Base-by-base conservation (phyloP, 352 stramenopile genomes). In the Pythium sp. region DNA sequence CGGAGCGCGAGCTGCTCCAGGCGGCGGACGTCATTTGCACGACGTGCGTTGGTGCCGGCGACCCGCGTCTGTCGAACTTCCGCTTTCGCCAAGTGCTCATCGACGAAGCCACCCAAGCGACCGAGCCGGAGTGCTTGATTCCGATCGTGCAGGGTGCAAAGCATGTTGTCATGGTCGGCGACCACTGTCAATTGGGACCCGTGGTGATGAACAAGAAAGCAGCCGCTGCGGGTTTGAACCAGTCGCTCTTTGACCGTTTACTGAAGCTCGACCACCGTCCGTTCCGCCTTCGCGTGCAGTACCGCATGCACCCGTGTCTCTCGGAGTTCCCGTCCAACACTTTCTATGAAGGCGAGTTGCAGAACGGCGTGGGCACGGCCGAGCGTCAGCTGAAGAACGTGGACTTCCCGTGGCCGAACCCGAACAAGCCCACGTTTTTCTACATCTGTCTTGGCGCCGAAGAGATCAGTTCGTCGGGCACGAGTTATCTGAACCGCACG, bases 121-220 rank as follows among this genome's bases (percentile, higher is more conserved):
- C 98, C 24, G 98, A 99, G 76, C 96, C 98, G 2, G 98, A 99
- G 75, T 98, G 90, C 65, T 77, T 99, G 62, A 99, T 99, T 76
- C 98, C 98, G 0, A 98, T 99, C 78, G 97, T 99, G 5, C 92
- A 98, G 74, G 98, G 98, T 62, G 96, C 94, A 18, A 99, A 99
- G 74, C 98, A 99, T 73, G 93, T 99, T 24, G 95, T 99, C 4
- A 95, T 99, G 77, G 98, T 99, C 18, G 98, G 98, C 30, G 98
- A 99, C 77, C 98, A 99, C 77, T 97, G 95, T 68, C 98, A 99
- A 69, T 76, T 99, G 8, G 94, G 91, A 15, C 97, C 98, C 8
- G 98, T 99, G 18, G 97, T 99, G 30, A 98, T 99, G 89, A 99
- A 98, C 84, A 99, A 99, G 81, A 96, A 98, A 73, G 98, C 97